Evolutionary conservation across 2,329 filamentous ascomycete species (phyloP), one percentile per base, ranked within the genome.

Genomic region (Phyllosticta capitalensis): DNA sequence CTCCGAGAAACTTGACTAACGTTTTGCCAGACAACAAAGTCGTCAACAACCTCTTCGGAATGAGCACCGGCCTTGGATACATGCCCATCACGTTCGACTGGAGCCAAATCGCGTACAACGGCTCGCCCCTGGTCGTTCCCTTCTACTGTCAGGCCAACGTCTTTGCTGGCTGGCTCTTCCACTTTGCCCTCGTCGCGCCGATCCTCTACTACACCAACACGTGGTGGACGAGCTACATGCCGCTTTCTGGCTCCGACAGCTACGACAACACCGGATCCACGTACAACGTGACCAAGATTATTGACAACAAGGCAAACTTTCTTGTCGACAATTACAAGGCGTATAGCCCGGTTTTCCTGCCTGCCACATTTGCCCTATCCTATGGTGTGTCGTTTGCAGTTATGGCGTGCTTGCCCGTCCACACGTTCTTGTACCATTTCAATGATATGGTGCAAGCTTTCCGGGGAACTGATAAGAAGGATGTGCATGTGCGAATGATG

Each of bases 231-330:
- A 59, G 67, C n/a, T 74, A 71, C 17, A 19, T 60, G 19, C 59
- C 59, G 10, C 30, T 60, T 12, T 54, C 54, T 10, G 54, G 54
- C 5, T 60, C 59, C 7, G 54, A 56, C 19, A 52, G 62, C 22
- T 90, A 89, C 65, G 87, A 90, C 71, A 90, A 90, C 67, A 88
- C 80, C 0, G 87, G 84, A 1, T 65, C 72, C 0, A 61, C 63
- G 0, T 91, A 90, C 72, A 82, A 90, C 65, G 86, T 87, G 1
- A 76, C 70, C 9, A 63, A 66, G 3, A 67, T 72, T 19, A 64
- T 73, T 6, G 65, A 71, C 56, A 61, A 64, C 0, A 65, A 68
- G 3, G 68, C 70, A 0, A 52, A 70, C 22, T 64, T 77, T 1
- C 66, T 75, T 3, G 63, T 67, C 6, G 67, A 66, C 7, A 69